Percentiles rank a stretch among this genome's conserved stretches.
These are phyloP conservation scores for Ascochyta lentis DNA, from an alignment of 2,329 filamentous ascomycete genomes.

Conservation along the genomic window DNA sequence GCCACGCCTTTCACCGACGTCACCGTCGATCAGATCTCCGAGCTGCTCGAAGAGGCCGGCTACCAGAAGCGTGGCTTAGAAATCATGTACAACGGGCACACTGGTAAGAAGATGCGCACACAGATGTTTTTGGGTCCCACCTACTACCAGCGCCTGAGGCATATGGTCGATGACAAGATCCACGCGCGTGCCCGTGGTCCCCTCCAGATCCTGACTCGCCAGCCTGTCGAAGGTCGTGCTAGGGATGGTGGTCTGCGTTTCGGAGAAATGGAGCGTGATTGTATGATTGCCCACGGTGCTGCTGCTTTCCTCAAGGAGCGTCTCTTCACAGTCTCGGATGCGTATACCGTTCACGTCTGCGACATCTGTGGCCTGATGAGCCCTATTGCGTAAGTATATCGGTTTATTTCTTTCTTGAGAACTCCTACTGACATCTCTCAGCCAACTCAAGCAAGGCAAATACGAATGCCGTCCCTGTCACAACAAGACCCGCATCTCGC, in stretches of 20 bases:
- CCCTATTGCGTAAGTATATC: slow-evolving; percentile 85
- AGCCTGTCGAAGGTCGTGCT: slow-evolving; percentile 97
- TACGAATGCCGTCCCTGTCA: slow-evolving; percentile 98
- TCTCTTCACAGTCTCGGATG: slow-evolving; percentile 95
- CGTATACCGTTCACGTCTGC: slow-evolving; percentile 97
- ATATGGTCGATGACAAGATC: slow-evolving; percentile 99
- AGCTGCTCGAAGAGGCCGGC: slow-evolving; percentile 83
- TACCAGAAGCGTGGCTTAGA: slow-evolving; percentile 98
- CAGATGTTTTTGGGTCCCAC: slow-evolving; percentile 98
- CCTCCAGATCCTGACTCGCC: slow-evolving; percentile 94
- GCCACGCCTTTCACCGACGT: slow-evolving; percentile 98
- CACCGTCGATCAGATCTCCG: slow-evolving; percentile 91
- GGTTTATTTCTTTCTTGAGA: background rate
- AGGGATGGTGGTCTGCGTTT: slow-evolving; percentile 97
- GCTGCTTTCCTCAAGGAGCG: slow-evolving; percentile 97
- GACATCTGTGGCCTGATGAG: slow-evolving; percentile 99
- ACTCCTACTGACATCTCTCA: slow-evolving; percentile 49
- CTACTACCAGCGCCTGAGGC: slow-evolving; percentile 96
- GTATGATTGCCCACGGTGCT: slow-evolving; percentile 99
- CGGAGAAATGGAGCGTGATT: slow-evolving; percentile 99
- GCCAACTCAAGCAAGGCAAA: slow-evolving; percentile 91
- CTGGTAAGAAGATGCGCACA: slow-evolving; percentile 87
- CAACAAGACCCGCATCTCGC: slow-evolving; percentile 98
- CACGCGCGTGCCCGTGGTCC: slow-evolving; percentile 97
- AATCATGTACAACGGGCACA: slow-evolving; percentile 98